Evolutionary conservation across 2,329 filamentous ascomycete species (phyloP).

Genomic region (Cercospora janseana): DNA sequence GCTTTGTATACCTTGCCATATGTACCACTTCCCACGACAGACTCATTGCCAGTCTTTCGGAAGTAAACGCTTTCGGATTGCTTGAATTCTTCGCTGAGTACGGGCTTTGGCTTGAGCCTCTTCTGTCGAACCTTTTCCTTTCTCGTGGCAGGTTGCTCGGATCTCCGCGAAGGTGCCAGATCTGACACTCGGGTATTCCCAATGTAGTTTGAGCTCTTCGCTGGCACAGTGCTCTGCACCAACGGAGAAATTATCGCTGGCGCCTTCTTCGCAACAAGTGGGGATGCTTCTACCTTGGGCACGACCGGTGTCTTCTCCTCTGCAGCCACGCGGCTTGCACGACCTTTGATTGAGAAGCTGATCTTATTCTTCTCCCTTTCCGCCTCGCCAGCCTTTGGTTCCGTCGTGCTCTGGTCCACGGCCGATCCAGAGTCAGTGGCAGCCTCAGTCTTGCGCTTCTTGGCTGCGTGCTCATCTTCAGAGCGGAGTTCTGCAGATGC

Average conservation of each 20-base stretch:
- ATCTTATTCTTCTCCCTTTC: conserved; percentile 59
- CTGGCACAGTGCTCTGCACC: conserved; percentile 30
- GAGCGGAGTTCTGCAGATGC: conserved; percentile 63
- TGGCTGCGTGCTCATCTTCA: conserved; percentile 57
- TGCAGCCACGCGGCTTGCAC: conserved; percentile 53
- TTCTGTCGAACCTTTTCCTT: conserved; percentile 64
- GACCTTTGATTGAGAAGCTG: conserved; percentile 87
- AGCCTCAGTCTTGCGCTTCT: conserved; percentile 28
- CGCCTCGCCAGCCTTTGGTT: conserved; percentile 43
- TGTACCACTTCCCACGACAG: conserved; percentile 90
- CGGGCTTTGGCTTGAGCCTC: conserved; percentile 68
- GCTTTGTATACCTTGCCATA: conserved; percentile 96
- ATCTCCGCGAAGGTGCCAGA: conserved; percentile 19
- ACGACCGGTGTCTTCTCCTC: conserved; percentile 29
- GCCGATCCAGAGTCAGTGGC: conserved; percentile 10
- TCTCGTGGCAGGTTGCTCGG: conserved; percentile 27
- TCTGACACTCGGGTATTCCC: conserved; percentile 35
- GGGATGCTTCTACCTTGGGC: conserved; percentile 33
- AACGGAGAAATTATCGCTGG: conserved; percentile 33
- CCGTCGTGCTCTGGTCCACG: conserved; percentile 22
- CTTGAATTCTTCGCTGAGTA: conserved; percentile 68
- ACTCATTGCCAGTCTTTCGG: conserved; percentile 94
- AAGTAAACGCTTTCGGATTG: conserved; percentile 88
- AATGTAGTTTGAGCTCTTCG: conserved; percentile 37
- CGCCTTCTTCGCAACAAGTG: conserved; percentile 52